phyloP scores from a whole-genome alignment of 225 moss, liverwort and hornwort species.

The Physcomitrium patens region DNA sequence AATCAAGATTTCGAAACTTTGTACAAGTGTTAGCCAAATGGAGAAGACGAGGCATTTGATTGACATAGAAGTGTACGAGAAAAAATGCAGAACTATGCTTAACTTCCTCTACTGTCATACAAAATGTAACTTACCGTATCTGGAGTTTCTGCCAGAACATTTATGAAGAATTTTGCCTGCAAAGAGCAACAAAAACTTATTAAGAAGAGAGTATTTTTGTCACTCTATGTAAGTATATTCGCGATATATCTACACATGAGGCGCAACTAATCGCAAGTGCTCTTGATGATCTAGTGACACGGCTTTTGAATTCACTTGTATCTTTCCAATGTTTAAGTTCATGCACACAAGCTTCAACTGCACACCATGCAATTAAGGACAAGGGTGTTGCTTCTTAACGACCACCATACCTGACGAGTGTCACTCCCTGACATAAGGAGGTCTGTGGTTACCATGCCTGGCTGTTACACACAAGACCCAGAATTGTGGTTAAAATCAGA shows the following conservation, averaged over 20 bases:
- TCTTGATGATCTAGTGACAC: constrained; percentile 6
- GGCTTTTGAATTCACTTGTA: neutral
- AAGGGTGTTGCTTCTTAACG: constrained; percentile 7
- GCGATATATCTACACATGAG: neutral
- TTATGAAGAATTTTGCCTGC: constrained; percentile 98
- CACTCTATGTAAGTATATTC: too few relatives aligned
- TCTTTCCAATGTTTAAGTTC: neutral
- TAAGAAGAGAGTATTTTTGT: neutral
- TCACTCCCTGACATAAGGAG: constrained; percentile 92
- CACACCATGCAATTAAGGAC: neutral
- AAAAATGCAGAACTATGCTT: neutral
- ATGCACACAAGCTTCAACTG: neutral
- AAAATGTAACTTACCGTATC: constrained; percentile 55
- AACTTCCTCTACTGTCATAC: constrained; percentile 1
- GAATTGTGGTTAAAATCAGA: constrained; percentile 25
- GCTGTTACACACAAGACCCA: constrained; percentile 58
- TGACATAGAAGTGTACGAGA: constrained; percentile 13
- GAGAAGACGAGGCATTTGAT: constrained; percentile 1
- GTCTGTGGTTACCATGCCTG: constrained; percentile 98
- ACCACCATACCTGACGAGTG: constrained; percentile 68
- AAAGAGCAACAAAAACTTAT: constrained; percentile 23
- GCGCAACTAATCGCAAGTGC: neutral
- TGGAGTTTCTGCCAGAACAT: constrained; percentile 85
- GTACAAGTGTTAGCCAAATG: neutral
- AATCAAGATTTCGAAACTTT: neutral